A percentile compares a stretch with the other conserved stretches of the same genome.
These are phyloP conservation scores for Lagenidium giganteum DNA, from an alignment of 352 stramenopile genomes.

Conservation along the genomic window DNA sequence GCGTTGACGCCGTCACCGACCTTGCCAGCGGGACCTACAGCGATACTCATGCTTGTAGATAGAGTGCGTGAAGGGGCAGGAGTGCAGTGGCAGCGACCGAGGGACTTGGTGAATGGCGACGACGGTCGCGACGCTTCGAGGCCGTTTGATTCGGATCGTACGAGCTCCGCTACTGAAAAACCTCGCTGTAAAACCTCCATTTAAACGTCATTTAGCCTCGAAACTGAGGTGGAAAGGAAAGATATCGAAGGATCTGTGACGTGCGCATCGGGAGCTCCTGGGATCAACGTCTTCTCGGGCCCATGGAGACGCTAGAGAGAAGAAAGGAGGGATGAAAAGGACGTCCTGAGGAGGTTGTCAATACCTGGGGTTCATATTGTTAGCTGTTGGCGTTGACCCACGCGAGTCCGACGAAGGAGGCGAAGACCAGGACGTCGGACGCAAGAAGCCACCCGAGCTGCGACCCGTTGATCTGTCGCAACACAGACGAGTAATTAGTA, in stretches of 20 bases:
- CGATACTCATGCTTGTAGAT: conserved; percentile 29
- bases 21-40: conserved; percentile 63
- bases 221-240: too few relatives aligned
- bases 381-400: conserved; percentile 26
- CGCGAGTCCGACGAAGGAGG: conserved; percentile 46
- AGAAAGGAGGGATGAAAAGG: too few relatives aligned
- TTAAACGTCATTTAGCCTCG: too few relatives aligned
- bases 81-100: not conserved
- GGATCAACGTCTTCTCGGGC: too few relatives aligned
- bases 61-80: not conserved
- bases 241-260: too few relatives aligned
- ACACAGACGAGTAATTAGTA: not conserved
- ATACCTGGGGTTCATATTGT: not conserved
- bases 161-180: too few relatives aligned
- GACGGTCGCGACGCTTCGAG: too few relatives aligned
- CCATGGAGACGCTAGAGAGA: too few relatives aligned
- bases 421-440: conserved; percentile 55
- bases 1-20: conserved; percentile 82
- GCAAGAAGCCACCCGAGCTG: conserved; percentile 60
- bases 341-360: conserved; percentile 1
- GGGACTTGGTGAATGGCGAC: too few relatives aligned
- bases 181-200: too few relatives aligned
- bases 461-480: conserved; percentile 42
- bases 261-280: too few relatives aligned
- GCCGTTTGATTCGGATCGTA: too few relatives aligned